Percentiles rank a stretch among this genome's conserved stretches.
Evolutionary conservation across 2,329 filamentous ascomycete genomes (phyloP).

Genomic region (Sporothrix brasiliensis): DNA sequence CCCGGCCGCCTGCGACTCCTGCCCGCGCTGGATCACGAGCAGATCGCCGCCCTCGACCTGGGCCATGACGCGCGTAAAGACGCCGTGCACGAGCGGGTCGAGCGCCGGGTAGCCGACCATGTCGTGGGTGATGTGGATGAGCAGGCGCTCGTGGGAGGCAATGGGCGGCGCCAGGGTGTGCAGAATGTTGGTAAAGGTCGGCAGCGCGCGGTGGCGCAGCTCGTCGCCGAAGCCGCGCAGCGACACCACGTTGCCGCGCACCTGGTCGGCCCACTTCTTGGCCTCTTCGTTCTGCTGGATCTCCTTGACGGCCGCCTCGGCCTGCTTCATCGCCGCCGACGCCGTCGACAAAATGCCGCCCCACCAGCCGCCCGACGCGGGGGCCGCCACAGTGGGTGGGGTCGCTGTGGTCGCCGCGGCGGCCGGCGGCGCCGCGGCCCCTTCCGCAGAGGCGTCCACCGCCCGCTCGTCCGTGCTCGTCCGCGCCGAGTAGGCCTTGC

Average conservation of each 20-base stretch:
- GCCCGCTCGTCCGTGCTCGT: conserved; percentile 53
- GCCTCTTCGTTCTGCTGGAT: conserved; percentile 96
- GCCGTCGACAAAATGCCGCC: conserved; percentile 83
- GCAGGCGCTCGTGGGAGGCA: conserved; percentile 91
- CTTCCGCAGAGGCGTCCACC: too few species aligned
- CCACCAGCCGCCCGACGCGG: conserved; percentile 73
- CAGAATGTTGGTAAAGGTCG: conserved; percentile 91
- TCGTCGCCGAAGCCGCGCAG: conserved; percentile 84
- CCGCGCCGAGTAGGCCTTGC: conserved; percentile 54
- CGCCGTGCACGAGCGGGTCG: conserved; percentile 86
- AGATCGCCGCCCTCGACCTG: conserved; percentile 97
- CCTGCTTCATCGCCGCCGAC: conserved; percentile 84
- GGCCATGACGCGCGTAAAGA: conserved; percentile 96
- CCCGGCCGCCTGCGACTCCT: conserved; percentile 66
- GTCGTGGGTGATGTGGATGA: conserved; percentile 97
- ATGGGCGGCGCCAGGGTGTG: conserved; percentile 96
- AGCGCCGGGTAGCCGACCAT: conserved; percentile 91
- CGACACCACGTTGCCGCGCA: conserved; percentile 82
- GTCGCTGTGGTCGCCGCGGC: background rate
- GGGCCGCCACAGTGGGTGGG: background rate
- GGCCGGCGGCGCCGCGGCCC: conserved; percentile 36
- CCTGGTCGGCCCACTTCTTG: conserved; percentile 92
- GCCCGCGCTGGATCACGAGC: conserved; percentile 89
- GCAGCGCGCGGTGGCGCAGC: conserved; percentile 80
- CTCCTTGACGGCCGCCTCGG: conserved; percentile 89